Evolutionary conservation across 2,329 filamentous ascomycete genomes (phyloP).

Genomic region (Curvularia lunata): DNA sequence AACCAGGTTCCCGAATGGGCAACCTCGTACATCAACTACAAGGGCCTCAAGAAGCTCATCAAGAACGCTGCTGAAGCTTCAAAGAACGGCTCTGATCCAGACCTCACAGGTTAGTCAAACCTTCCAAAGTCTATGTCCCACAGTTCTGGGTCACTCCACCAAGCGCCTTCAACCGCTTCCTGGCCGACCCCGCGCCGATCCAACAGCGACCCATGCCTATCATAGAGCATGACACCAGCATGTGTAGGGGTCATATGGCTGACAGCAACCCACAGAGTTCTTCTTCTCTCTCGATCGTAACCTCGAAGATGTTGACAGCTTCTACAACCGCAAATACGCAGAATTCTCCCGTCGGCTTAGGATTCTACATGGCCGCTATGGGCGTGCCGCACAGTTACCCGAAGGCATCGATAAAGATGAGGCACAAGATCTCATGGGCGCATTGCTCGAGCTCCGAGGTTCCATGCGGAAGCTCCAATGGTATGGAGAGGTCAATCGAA

Average conservation of each 20-base stretch:
- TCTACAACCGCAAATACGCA: constrained; percentile 94
- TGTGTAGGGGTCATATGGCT: constrained; percentile 5
- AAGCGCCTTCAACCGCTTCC: background rate
- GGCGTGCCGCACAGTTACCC: constrained; percentile 70
- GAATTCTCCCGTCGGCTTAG: constrained; percentile 85
- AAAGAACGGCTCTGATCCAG: constrained; percentile 74
- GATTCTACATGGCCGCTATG: constrained; percentile 87
- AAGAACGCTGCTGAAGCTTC: constrained; percentile 74
- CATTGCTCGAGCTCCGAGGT: constrained; percentile 83
- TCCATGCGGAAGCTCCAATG: constrained; percentile 92
- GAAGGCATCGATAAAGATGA: constrained; percentile 85
- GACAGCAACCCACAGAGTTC: constrained; percentile 69
- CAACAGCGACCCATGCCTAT: background rate
- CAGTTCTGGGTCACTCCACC: too few relatives aligned
- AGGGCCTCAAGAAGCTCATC: constrained; percentile 92
- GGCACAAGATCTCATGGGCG: constrained; percentile 86
- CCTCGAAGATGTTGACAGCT: constrained; percentile 92
- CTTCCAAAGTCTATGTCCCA: background rate
- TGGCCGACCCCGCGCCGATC: background rate
- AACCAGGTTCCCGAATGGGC: constrained; percentile 91
- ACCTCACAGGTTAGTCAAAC: constrained; percentile 79
- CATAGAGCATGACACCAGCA: background rate
- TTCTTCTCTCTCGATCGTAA: constrained; percentile 97
- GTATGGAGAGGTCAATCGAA: constrained; percentile 96
- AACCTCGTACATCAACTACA: constrained; percentile 85